Base-by-base conservation (phyloP, 176 grass and related monocot species). In the Typha latifolia region DNA sequence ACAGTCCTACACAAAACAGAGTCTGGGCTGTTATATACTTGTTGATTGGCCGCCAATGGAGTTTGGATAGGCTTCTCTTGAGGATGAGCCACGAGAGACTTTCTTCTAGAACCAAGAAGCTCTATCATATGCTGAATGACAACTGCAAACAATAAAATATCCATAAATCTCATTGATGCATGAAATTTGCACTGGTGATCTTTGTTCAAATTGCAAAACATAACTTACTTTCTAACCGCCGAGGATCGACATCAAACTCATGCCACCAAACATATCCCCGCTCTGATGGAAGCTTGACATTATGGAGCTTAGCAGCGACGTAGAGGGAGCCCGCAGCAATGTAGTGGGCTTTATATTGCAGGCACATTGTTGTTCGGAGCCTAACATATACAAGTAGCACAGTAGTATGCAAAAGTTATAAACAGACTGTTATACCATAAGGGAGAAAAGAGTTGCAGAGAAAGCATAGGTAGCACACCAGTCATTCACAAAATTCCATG, bases 261-360 rank as follows among this genome's bases (percentile, higher is more conserved):
- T 83, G 70, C 87, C 83, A 86, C 83, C 83, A 83, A 51, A 75
- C 51, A 78, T 34, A 49, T 51, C 63, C 83, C 31, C 61, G 64
- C 48, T 80, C 74, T 20, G 63, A 75, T 68, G 78, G 74, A 75
- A 83, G 79, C 12, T 9, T 61, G 20, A 81, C 1, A 51, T 81
- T 72, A 6, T 83, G 37, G 62, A 74, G 75, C 64, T 75, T 75
- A 29, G 80, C 80, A 49, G 80, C 77, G 34, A 81, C 66, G 31
- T 63, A 72, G 29, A 86, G 74, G 24, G 83, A 78, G 21, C 83
- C 83, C 53, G 77, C 69, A 70, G 83, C 77, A 68, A 90, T 83
- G 32, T 80, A 86, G 49, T 86, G 83, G 15, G 83, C 77, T 63
- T 86, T 81, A 57, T 81, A 86, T 26, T 90, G 83, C 15, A 90